Percentiles rank a stretch among this genome's conserved stretches.
These are phyloP conservation scores for Sclerotinia subarctica DNA, from an alignment of 2,329 filamentous ascomycete species.

Conservation along the genomic window DNA sequence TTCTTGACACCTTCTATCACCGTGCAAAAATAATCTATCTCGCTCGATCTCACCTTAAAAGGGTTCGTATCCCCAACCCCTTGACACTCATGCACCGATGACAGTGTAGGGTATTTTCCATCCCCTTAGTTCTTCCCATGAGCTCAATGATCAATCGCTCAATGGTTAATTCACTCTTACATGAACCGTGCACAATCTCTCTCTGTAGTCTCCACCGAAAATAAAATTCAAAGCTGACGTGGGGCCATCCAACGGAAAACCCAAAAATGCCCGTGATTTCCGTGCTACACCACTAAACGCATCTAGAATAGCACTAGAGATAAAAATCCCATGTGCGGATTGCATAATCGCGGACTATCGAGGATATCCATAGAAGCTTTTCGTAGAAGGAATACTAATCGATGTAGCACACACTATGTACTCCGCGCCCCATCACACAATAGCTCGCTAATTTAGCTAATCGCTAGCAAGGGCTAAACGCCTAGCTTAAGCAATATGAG, in stretches of 20 bases:
- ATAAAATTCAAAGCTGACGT: too few species aligned
- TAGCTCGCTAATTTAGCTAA: background rate
- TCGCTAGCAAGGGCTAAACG: background rate
- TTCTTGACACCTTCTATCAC: background rate
- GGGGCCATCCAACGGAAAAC: background rate
- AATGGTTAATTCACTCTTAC: background rate
- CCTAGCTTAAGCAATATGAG: background rate
- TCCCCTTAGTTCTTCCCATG: too few species aligned
- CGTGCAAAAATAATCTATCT: background rate
- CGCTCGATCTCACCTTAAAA: background rate
- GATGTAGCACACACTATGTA: too few species aligned
- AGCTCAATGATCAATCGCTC: too few species aligned
- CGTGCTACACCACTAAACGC: background rate
- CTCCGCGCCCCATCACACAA: background rate
- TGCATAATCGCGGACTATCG: background rate
- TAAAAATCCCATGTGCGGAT: too few species aligned
- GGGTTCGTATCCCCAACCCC: too few species aligned
- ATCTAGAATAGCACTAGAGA: background rate
- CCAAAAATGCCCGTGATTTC: conserved; percentile 6
- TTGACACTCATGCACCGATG: too few species aligned
- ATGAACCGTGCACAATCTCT: background rate
- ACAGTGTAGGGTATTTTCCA: too few species aligned
- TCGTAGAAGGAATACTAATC: background rate
- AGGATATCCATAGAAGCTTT: background rate
- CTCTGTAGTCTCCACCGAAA: too few species aligned